These are phyloP conservation scores for Myxozyma sirexii DNA, from an alignment of 805 yeast genomes.

Conservation along the genomic window DNA sequence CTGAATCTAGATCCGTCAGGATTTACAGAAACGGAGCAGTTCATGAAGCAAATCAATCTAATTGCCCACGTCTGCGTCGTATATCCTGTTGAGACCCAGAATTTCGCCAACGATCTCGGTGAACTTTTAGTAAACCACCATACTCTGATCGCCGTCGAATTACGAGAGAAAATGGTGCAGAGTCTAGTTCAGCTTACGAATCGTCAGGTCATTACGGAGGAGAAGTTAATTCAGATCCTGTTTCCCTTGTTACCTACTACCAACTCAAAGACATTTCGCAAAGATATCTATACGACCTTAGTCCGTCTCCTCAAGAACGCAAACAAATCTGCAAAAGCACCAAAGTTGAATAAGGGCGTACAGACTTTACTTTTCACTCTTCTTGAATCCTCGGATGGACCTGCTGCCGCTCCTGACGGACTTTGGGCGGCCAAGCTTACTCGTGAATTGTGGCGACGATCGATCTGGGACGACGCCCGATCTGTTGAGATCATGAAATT, in stretches of 20 bases:
- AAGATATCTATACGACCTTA: constrained; percentile 77
- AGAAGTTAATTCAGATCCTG: constrained; percentile 76
- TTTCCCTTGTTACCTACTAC: constrained; percentile 78
- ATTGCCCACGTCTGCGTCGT: constrained; percentile 89
- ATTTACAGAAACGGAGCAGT: constrained; percentile 63
- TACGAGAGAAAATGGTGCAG: constrained; percentile 89
- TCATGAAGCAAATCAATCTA: constrained; percentile 84
- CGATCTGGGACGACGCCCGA: constrained; percentile 96
- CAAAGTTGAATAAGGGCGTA: constrained; percentile 82
- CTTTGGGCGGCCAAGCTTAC: constrained; percentile 96
- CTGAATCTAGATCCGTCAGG: constrained; percentile 69
- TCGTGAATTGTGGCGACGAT: constrained; percentile 95
- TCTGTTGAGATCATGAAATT: constrained; percentile 98
- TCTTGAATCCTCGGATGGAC: constrained; percentile 51
- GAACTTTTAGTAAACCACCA: constrained; percentile 72
- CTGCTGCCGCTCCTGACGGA: constrained; percentile 64
- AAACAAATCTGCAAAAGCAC: constrained; percentile 87
- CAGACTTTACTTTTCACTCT: constrained; percentile 90
- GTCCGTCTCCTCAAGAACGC: constrained; percentile 77
- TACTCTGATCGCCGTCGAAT: constrained; percentile 75
- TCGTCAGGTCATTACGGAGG: constrained; percentile 77
- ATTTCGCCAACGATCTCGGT: constrained; percentile 80
- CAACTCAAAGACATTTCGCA: constrained; percentile 77
- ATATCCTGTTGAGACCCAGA: constrained; percentile 83
- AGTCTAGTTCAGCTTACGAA: constrained; percentile 88